Conservation (phyloP, 306 rosid species). For the Alnus rubra region DNA sequence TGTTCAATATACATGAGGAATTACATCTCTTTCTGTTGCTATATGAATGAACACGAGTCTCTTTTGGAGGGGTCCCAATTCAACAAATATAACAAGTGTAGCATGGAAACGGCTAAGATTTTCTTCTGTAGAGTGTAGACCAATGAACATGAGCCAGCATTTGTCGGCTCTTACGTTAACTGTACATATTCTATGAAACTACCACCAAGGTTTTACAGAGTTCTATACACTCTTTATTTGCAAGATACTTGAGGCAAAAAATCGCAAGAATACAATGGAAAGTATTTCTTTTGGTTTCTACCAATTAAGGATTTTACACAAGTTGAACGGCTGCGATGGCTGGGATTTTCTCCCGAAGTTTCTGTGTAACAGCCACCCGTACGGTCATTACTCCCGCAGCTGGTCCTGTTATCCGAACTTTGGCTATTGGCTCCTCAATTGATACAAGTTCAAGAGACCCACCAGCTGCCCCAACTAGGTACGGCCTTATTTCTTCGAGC, state of each 20-base stretch:
- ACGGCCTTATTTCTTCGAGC: conserved; percentile 95
- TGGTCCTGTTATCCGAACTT: conserved; percentile 60
- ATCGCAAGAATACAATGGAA: conserved; percentile 23
- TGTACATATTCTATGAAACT: neutral
- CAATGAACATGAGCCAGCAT: too few relatives aligned
- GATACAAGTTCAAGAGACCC: conserved; percentile 83
- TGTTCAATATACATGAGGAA: too few relatives aligned
- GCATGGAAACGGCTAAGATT: neutral
- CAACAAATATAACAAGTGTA: too few relatives aligned
- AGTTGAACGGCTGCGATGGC: conserved; percentile 86
- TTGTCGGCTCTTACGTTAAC: neutral
- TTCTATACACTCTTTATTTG: neutral
- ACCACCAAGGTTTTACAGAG: too few relatives aligned
- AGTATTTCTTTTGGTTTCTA: conserved; percentile 18
- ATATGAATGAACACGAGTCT: too few relatives aligned
- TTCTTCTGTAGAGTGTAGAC: too few relatives aligned
- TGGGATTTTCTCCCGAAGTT: conserved; percentile 89
- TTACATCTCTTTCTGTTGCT: too few relatives aligned
- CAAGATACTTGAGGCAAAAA: conserved; percentile 10
- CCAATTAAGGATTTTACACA: conserved; percentile 42
- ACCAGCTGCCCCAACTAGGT: conserved; percentile 81
- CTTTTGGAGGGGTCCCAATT: too few relatives aligned
- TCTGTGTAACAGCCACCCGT: conserved; percentile 94
- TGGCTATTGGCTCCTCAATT: conserved; percentile 89
- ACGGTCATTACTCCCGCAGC: conserved; percentile 90